A percentile compares a stretch with the other conserved stretches of the same genome.
These are phyloP conservation scores for Leptodontidium sp. DNA, from an alignment of 2,329 filamentous ascomycete species.

Conservation along the genomic window DNA sequence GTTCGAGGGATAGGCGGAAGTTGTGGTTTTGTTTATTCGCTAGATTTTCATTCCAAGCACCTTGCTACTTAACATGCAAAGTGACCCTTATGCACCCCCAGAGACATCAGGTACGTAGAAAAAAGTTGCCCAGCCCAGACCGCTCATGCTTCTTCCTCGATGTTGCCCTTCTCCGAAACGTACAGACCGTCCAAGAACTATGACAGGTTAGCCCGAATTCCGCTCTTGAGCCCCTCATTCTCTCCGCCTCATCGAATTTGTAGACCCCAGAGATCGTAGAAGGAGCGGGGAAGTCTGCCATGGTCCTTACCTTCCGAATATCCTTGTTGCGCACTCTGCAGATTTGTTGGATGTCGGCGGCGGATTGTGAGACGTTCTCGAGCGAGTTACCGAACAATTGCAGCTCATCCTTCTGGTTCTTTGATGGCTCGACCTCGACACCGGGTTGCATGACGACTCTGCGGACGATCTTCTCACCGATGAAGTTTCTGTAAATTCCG, in stretches of 20 bases:
- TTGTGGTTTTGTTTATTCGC: constrained; percentile 34
- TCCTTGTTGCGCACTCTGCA: constrained; percentile 99
- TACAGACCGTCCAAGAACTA: constrained; percentile 99
- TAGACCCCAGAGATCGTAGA: neutral
- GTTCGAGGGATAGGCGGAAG: neutral
- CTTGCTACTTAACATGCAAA: constrained; percentile 48
- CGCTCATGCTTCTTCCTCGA: constrained; percentile 67
- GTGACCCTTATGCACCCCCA: constrained; percentile 43
- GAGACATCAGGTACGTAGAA: constrained; percentile 42
- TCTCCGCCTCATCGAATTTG: neutral
- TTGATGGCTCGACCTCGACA: constrained; percentile 89
- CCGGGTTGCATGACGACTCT: constrained; percentile 87
- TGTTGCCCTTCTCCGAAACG: constrained; percentile 98
- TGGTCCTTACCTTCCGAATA: constrained; percentile 88
- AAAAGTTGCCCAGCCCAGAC: constrained; percentile 31
- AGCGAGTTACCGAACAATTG: constrained; percentile 92
- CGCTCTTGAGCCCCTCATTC: neutral
- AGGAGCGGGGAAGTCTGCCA: neutral
- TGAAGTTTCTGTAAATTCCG: constrained; percentile 77
- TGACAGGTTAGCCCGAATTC: constrained; percentile 15
- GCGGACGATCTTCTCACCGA: constrained; percentile 99
- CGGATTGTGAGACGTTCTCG: constrained; percentile 96
- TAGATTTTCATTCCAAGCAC: constrained; percentile 46
- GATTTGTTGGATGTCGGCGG: constrained; percentile 99
- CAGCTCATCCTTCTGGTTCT: constrained; percentile 97